A percentile compares a stretch with the other conserved stretches of the same genome.
Conservation (phyloP, 768 basidiomycete species). For the Amanita fuliginea region DNA sequence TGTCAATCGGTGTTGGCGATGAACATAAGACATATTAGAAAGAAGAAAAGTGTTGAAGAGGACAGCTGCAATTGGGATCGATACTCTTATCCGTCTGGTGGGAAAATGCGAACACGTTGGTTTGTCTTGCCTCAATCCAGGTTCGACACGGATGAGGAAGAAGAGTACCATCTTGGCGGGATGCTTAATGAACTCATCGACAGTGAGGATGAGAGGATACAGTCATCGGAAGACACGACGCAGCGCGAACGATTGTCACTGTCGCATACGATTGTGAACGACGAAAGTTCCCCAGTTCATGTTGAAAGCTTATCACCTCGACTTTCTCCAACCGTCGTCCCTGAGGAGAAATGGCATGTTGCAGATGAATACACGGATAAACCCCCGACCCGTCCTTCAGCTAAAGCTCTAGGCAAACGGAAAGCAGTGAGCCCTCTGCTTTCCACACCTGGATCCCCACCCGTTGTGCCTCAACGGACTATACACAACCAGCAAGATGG, state of each 20-base stretch:
- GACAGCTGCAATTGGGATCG: not conserved
- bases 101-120: not conserved
- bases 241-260: not conserved
- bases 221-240: not conserved
- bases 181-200: not conserved
- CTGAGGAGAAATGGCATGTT: not conserved
- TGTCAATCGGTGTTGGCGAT: not conserved
- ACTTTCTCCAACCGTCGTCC: not conserved
- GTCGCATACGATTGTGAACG: not conserved
- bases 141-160: not conserved
- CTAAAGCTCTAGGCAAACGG: conserved; percentile 23
- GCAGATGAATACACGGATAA: not conserved
- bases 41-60: not conserved
- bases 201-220: not conserved
- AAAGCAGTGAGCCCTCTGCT: conserved; percentile 11
- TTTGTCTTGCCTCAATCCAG: conserved; percentile 6
- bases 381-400: conserved; percentile 13
- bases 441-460: not conserved
- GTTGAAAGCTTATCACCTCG: not conserved
- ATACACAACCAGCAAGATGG: not conserved
- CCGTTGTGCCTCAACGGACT: not conserved
- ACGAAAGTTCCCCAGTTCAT: not conserved
- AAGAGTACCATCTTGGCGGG: conserved; percentile 5
- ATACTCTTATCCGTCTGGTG: not conserved
- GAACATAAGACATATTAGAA: conserved; percentile 8